A percentile compares a stretch with the other conserved stretches of the same genome.
Conservation (phyloP, 495 filamentous ascomycete species). For the Paragyromitra xinjiangensis region DNA sequence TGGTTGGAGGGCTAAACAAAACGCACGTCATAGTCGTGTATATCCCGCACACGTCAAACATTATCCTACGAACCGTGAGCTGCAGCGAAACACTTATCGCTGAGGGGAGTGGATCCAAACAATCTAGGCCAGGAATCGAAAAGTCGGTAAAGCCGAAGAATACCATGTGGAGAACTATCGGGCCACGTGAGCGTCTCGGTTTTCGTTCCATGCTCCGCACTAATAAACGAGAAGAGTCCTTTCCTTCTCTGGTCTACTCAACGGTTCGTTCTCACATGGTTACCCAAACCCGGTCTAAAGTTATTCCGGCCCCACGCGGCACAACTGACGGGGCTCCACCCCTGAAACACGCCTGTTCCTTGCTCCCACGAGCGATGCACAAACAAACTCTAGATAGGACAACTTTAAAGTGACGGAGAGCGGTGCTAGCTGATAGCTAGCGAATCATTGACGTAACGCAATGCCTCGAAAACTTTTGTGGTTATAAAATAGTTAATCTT, state of each 20-base stretch:
- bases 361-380: not conserved
- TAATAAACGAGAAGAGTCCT: not conserved
- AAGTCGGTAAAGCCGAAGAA: too few species aligned
- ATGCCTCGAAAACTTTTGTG: slow-evolving; percentile 5
- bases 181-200: slow-evolving; percentile 6
- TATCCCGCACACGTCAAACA: slow-evolving; percentile 10
- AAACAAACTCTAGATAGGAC: slow-evolving; percentile 18
- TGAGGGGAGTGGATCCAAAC: not conserved
- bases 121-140: not conserved
- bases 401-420: slow-evolving; percentile 5
- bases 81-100: not conserved
- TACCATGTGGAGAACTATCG: not conserved
- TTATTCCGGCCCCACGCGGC: slow-evolving; percentile 37
- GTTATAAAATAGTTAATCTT: slow-evolving; percentile 31
- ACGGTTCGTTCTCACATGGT: not conserved
- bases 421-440: not conserved
- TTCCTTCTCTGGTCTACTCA: not conserved
- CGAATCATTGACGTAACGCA: slow-evolving; percentile 2
- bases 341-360: slow-evolving; percentile 2
- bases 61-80: not conserved
- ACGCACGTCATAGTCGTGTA: slow-evolving; percentile 13
- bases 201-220: not conserved
- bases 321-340: not conserved
- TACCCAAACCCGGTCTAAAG: slow-evolving; percentile 35
- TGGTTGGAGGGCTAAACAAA: slow-evolving; percentile 7